phyloP scores from a whole-genome alignment of 2,329 filamentous ascomycete genomes.

The Colletotrichum higginsianum region DNA sequence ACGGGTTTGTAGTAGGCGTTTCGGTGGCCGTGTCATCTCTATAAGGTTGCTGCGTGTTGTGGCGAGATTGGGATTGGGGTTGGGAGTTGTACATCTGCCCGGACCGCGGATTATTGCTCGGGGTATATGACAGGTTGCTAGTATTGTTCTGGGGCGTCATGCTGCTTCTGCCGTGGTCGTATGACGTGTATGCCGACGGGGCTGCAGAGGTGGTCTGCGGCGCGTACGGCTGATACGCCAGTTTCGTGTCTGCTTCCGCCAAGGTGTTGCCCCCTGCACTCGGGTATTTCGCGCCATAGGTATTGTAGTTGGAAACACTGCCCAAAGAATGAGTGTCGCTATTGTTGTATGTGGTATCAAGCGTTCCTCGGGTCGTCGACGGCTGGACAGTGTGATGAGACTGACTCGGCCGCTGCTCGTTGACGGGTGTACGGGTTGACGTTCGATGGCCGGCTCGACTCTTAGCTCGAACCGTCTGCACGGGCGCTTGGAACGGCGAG shows the following conservation, averaged over 20 bases:
- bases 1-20: slow-evolving; percentile 5
- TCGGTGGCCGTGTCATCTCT: background rate
- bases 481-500: slow-evolving; percentile 50
- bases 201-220: slow-evolving; percentile 34
- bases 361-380: slow-evolving; percentile 50
- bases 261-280: slow-evolving; percentile 29
- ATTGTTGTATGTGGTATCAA: slow-evolving; percentile 32
- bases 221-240: slow-evolving; percentile 41
- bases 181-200: slow-evolving; percentile 43
- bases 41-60: slow-evolving; percentile 10
- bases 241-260: slow-evolving; percentile 8
- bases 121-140: slow-evolving; percentile 27
- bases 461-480: slow-evolving; percentile 47
- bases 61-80: slow-evolving; percentile 7
- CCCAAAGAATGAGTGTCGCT: slow-evolving; percentile 44
- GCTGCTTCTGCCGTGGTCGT: slow-evolving; percentile 50
- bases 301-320: slow-evolving; percentile 43
- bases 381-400: slow-evolving; percentile 51
- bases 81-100: slow-evolving; percentile 32
- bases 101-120: slow-evolving; percentile 44
- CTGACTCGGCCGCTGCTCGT: slow-evolving; percentile 44
- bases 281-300: slow-evolving; percentile 44
- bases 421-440: slow-evolving; percentile 50
- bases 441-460: slow-evolving; percentile 55
- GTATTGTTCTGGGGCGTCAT: slow-evolving; percentile 43